Percentiles rank a stretch among this genome's conserved stretches.
Conservation (phyloP, 2,329 filamentous ascomycete species). For the Nemania bipapillata region DNA sequence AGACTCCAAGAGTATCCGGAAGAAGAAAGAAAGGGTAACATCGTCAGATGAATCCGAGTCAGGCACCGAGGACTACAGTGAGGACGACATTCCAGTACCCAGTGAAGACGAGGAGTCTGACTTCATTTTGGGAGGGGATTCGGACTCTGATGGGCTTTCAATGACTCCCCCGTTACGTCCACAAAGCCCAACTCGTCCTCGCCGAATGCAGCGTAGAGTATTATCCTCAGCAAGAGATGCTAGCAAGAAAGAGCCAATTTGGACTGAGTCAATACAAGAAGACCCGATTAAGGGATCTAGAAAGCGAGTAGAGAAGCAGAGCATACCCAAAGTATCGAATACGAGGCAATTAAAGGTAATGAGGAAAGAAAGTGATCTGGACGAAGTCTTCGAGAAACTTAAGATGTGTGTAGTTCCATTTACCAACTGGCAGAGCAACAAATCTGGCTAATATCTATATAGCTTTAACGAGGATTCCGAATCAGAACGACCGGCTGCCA, state of each 20-base stretch:
- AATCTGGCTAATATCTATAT: constrained; percentile 14
- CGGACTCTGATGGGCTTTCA: constrained; percentile 40
- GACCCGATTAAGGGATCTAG: constrained; percentile 25
- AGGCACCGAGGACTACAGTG: constrained; percentile 27
- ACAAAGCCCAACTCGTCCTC: constrained; percentile 38
- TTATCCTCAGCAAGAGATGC: constrained; percentile 40
- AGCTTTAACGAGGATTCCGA: constrained; percentile 48
- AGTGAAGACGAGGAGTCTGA: constrained; percentile 45
- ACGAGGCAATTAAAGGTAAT: constrained; percentile 35
- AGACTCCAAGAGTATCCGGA: neutral
- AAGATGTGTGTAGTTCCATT: constrained; percentile 45
- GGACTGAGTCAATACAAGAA: constrained; percentile 21
- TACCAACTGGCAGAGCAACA: neutral
- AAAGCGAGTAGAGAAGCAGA: constrained; percentile 35
- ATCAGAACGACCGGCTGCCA: constrained; percentile 35
- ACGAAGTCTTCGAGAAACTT: constrained; percentile 50
- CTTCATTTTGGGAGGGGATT: constrained; percentile 40
- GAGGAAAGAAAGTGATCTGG: constrained; percentile 41
- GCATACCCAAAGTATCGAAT: constrained; percentile 11
- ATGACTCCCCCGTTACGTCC: constrained; percentile 39
- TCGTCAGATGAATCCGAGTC: constrained; percentile 32
- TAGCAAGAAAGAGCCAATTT: constrained; percentile 30
- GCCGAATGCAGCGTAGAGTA: constrained; percentile 38
- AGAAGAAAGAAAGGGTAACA: constrained; percentile 12
- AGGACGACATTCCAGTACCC: constrained; percentile 21